Evolutionary conservation across 352 stramenopile species (phyloP).

Genomic region (Phytophthora meadii): DNA sequence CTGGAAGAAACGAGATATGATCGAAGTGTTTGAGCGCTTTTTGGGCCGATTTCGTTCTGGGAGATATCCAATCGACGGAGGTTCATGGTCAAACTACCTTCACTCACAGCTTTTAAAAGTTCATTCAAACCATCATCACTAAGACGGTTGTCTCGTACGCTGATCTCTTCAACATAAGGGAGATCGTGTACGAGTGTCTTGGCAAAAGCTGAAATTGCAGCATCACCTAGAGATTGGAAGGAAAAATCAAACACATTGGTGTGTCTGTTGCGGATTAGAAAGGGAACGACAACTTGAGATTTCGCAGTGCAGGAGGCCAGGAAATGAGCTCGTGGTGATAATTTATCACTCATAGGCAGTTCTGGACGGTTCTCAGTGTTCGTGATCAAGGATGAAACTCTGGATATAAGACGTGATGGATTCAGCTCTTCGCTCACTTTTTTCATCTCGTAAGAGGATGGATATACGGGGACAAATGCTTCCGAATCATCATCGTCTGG

Average conservation of each 20-base stretch:
- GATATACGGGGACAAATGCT: constrained; percentile 52
- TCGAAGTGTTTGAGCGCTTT: constrained; percentile 65
- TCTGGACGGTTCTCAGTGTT: constrained; percentile 24
- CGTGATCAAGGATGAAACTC: constrained; percentile 7
- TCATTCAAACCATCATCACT: constrained; percentile 76
- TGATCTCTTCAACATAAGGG: constrained; percentile 79
- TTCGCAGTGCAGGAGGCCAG: constrained; percentile 59
- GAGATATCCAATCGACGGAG: constrained; percentile 71
- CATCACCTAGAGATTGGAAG: constrained; percentile 80
- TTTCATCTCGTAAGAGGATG: constrained; percentile 50
- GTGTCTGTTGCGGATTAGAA: constrained; percentile 64
- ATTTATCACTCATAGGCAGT: constrained; percentile 41
- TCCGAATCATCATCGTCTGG: constrained; percentile 20
- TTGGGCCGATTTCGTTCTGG: constrained; percentile 70
- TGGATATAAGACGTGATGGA: constrained; percentile 17
- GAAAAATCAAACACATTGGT: constrained; percentile 86
- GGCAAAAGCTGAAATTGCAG: constrained; percentile 73
- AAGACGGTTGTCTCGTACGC: constrained; percentile 88
- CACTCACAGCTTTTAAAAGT: constrained; percentile 61
- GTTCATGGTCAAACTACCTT: constrained; percentile 58
- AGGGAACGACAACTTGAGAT: constrained; percentile 62
- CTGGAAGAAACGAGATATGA: constrained; percentile 58
- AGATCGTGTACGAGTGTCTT: constrained; percentile 60
- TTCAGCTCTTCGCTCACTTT: constrained; percentile 41
- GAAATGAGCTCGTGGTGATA: constrained; percentile 74